These are phyloP conservation scores for Pleurotus eryngii DNA, from an alignment of 768 basidiomycete genomes.

Conservation along the genomic window DNA sequence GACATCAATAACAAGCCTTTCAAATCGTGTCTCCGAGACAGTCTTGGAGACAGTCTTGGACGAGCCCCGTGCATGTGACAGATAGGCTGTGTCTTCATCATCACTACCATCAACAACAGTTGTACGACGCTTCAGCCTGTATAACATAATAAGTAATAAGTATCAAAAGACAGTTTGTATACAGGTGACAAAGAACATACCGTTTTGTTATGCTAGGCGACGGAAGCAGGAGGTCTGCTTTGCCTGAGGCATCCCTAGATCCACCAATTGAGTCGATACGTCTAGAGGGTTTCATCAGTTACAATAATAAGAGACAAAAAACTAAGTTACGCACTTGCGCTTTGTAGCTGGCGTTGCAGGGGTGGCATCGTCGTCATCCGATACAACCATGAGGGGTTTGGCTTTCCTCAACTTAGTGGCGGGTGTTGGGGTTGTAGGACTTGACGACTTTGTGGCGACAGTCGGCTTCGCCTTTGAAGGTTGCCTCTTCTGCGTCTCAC, in stretches of 20 bases:
- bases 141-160: not conserved
- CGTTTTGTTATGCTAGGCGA: not conserved
- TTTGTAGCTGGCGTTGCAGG: not conserved
- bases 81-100: too few species aligned
- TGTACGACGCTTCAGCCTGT: not conserved
- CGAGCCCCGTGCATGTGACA: too few species aligned
- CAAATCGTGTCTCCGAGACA: too few species aligned
- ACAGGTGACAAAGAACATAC: not conserved
- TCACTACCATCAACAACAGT: too few species aligned
- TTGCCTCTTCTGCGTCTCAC: too few species aligned
- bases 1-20: too few species aligned
- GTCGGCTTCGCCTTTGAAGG: not conserved
- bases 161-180: not conserved
- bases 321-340: not conserved
- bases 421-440: not conserved
- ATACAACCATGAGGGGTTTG: not conserved
- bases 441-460: not conserved
- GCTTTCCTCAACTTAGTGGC: too few species aligned
- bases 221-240: not conserved
- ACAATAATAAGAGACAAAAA: not conserved
- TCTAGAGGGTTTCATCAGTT: not conserved
- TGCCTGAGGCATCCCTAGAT: not conserved
- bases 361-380: not conserved
- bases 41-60: too few species aligned
- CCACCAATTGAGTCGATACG: not conserved